Percentiles rank a stretch among this genome's conserved stretches.
phyloP scores from a whole-genome alignment of 176 grass and related monocot genomes.

The Calamus simplicifolius region DNA sequence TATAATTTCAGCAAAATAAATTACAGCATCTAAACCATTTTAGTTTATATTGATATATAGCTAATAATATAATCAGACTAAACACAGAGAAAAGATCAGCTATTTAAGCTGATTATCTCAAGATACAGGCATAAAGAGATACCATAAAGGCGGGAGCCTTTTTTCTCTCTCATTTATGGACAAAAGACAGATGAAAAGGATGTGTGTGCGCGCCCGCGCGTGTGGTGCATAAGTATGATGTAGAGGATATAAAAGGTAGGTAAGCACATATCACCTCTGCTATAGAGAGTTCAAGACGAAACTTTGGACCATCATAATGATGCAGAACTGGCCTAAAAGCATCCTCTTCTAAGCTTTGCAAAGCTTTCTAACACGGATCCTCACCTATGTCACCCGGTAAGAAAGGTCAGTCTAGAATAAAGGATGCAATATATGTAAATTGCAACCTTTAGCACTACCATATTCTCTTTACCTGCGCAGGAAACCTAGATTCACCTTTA shows the following conservation, averaged over 20 bases:
- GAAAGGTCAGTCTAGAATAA: slow-evolving; percentile 7
- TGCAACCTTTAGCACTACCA: neutral
- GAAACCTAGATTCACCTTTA: slow-evolving; percentile 96
- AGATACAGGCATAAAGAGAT: too few species aligned
- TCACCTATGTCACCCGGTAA: slow-evolving; percentile 57
- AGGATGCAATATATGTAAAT: neutral
- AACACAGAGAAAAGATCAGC: too few species aligned
- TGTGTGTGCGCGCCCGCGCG: too few species aligned
- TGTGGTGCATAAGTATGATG: neutral
- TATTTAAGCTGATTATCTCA: too few species aligned
- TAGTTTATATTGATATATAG: too few species aligned
- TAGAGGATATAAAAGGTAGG: neutral
- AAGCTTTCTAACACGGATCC: slow-evolving; percentile 76
- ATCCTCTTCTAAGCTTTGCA: slow-evolving; percentile 98
- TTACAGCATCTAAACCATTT: too few species aligned
- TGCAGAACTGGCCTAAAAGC: slow-evolving; percentile 94
- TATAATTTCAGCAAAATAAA: too few species aligned
- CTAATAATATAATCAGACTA: too few species aligned
- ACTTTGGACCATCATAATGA: slow-evolving; percentile 96
- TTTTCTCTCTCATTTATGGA: too few species aligned
- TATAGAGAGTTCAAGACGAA: slow-evolving; percentile 95
- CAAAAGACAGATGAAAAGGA: too few species aligned
- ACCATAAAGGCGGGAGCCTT: too few species aligned
- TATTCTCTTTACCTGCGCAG: slow-evolving; percentile 61
- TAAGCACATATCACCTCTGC: slow-evolving; percentile 49